Conservation (phyloP, 2,329 filamentous ascomycete species). For the Parafenestella ontariensis region DNA sequence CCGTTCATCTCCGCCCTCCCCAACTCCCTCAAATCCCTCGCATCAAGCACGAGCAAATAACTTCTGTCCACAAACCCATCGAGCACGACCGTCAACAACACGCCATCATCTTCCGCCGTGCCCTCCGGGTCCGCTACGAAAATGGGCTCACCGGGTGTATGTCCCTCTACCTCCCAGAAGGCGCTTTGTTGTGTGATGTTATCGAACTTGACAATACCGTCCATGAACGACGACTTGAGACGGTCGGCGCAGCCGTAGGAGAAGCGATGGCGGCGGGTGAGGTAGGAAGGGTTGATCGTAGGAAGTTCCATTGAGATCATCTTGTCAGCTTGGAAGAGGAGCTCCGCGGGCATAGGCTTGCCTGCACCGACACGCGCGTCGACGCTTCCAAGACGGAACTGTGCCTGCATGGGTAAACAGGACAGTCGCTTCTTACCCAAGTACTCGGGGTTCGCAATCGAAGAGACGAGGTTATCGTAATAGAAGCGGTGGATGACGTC, state of each 20-base stretch:
- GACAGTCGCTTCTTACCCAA: constrained; percentile 33
- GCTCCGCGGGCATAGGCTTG: constrained; percentile 12
- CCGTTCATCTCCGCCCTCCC: constrained; percentile 69
- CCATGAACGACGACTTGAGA: constrained; percentile 66
- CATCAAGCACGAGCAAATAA: constrained; percentile 71
- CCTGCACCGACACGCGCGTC: constrained; percentile 39
- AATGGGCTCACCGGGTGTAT: constrained; percentile 74
- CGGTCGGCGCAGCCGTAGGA: constrained; percentile 65
- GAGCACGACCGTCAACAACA: constrained; percentile 68
- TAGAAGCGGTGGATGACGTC: constrained; percentile 73
- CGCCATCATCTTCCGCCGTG: constrained; percentile 67
- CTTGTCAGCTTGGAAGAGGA: constrained; percentile 42
- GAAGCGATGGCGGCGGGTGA: constrained; percentile 64
- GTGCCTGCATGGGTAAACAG: constrained; percentile 35
- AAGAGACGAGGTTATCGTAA: constrained; percentile 55
- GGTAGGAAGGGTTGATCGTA: constrained; percentile 66
- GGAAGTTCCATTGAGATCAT: constrained; percentile 66
- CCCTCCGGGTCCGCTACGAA: constrained; percentile 65
- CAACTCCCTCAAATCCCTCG: constrained; percentile 67
- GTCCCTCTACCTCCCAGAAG: constrained; percentile 65
- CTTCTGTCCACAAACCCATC: constrained; percentile 66
- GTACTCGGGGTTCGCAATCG: constrained; percentile 18
- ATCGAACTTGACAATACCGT: constrained; percentile 72
- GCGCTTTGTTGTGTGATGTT: constrained; percentile 58
- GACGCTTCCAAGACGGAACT: constrained; percentile 39